Conservation (phyloP, 164 flowering plant species). For the grape (Vitis vinifera) region DNA sequence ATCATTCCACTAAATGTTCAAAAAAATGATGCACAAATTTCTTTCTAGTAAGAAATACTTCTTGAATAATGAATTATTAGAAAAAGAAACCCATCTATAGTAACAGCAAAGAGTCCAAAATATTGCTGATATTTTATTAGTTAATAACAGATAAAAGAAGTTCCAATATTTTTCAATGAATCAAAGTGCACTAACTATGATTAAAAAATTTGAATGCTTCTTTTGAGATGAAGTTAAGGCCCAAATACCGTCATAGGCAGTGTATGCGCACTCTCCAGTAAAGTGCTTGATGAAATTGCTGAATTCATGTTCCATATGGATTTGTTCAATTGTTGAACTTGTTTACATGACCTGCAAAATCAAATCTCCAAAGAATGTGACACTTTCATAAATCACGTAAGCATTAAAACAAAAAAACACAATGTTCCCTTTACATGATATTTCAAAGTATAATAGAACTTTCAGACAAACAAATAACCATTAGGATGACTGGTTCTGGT, state of each 20-base stretch:
- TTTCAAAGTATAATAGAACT: not conserved
- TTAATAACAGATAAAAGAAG: too few species aligned
- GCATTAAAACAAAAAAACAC: not conserved
- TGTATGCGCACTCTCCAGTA: constrained; percentile 69
- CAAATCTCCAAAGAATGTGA: constrained; percentile 1
- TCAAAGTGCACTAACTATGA: not conserved
- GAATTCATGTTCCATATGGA: constrained; percentile 84
- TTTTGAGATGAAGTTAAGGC: not conserved
- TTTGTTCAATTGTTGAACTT: constrained; percentile 72
- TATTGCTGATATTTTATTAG: too few species aligned
- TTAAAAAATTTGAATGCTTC: too few species aligned
- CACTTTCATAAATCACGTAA: too few species aligned
- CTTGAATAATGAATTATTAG: too few species aligned
- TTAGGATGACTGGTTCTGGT: not conserved
- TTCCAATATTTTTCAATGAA: not conserved
- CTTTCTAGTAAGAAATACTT: too few species aligned
- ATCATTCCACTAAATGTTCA: too few species aligned
- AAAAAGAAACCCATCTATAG: too few species aligned
- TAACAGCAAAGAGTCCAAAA: too few species aligned
- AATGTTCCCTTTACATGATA: not conserved
- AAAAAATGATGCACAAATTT: too few species aligned
- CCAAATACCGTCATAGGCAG: constrained; percentile 46
- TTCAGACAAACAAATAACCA: not conserved
- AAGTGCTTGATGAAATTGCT: constrained; percentile 67
- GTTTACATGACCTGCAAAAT: constrained; percentile 70